These are phyloP conservation scores for Cladophialophora exuberans DNA, from an alignment of 2,329 filamentous ascomycete species.

Conservation along the genomic window DNA sequence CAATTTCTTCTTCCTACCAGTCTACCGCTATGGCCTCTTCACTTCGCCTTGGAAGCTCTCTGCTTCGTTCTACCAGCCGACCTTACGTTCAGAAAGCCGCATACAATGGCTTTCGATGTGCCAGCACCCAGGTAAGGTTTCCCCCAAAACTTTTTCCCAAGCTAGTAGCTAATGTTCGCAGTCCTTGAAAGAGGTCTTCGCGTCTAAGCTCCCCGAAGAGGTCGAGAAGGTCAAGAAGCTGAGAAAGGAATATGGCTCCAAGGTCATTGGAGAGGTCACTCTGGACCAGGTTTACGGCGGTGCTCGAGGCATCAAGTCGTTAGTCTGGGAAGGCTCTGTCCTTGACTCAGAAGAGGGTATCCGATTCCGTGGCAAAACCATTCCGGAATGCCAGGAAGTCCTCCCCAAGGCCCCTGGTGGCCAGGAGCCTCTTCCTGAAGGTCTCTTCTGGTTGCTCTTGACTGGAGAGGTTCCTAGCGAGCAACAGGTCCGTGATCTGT, in stretches of 20 bases:
- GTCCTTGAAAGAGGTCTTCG: conserved; percentile 98
- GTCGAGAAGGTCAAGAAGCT: conserved; percentile 99
- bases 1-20: conserved; percentile 23
- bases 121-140: conserved; percentile 82
- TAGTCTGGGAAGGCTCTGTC: conserved; percentile 98
- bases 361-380: conserved; percentile 98
- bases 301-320: conserved; percentile 97
- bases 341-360: conserved; percentile 99
- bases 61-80: conserved; percentile 74
- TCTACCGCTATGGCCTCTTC: conserved; percentile 77
- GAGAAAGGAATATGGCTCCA: conserved; percentile 92
- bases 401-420: conserved; percentile 97
- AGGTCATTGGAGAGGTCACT: conserved; percentile 95
- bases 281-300: conserved; percentile 99
- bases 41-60: conserved; percentile 77
- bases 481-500: conserved; percentile 97
- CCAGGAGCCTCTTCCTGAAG: conserved; percentile 95
- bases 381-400: conserved; percentile 96
- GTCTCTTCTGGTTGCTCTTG: conserved; percentile 99
- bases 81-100: conserved; percentile 70
- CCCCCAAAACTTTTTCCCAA: conserved; percentile 83
- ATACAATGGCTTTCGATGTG: conserved; percentile 84
- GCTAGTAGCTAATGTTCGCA: conserved; percentile 54
- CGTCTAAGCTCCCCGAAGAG: conserved; percentile 92
- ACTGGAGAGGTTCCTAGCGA: conserved; percentile 97